These are phyloP conservation scores for Vanilla planifolia DNA, from an alignment of 106 monocot species.

Conservation along the genomic window DNA sequence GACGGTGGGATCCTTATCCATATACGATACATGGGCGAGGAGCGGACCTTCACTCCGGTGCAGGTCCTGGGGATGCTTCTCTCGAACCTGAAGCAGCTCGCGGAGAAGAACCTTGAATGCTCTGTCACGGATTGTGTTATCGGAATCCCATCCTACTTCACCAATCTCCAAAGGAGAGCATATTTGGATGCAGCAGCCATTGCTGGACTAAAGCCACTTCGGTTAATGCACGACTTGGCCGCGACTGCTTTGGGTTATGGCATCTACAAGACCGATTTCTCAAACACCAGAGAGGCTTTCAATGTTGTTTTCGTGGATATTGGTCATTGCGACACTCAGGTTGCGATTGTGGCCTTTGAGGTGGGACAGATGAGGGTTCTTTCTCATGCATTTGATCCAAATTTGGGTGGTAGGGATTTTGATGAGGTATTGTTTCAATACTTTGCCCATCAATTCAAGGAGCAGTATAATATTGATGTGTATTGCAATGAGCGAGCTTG, in stretches of 20 bases:
- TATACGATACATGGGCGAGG: slow-evolving; percentile 22
- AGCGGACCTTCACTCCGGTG: slow-evolving; percentile 34
- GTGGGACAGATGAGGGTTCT: slow-evolving; percentile 52
- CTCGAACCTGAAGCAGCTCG: slow-evolving; percentile 45
- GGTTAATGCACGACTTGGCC: slow-evolving; percentile 69
- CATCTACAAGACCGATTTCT: slow-evolving; percentile 51
- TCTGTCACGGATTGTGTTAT: slow-evolving; percentile 60
- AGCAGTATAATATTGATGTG: slow-evolving; percentile 63
- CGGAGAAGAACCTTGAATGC: slow-evolving; percentile 37
- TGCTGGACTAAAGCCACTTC: slow-evolving; percentile 65
- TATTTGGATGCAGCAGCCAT: slow-evolving; percentile 81
- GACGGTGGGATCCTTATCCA: slow-evolving; percentile 26
- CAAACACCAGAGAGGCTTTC: not conserved
- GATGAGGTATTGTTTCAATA: slow-evolving; percentile 72
- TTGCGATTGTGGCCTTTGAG: slow-evolving; percentile 47
- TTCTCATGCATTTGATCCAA: slow-evolving; percentile 48
- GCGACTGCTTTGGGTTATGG: slow-evolving; percentile 83
- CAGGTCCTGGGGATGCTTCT: slow-evolving; percentile 64
- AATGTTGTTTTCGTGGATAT: slow-evolving; percentile 65
- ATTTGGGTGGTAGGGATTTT: slow-evolving; percentile 84
- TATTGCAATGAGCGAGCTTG: slow-evolving; percentile 47
- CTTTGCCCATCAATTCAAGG: slow-evolving; percentile 55
- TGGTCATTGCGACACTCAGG: slow-evolving; percentile 86
- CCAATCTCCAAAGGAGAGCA: slow-evolving; percentile 49
- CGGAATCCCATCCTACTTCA: slow-evolving; percentile 71